These are phyloP conservation scores for Sisymbrium altissimum DNA, from an alignment of 345 rosid genomes.

Conservation along the genomic window DNA sequence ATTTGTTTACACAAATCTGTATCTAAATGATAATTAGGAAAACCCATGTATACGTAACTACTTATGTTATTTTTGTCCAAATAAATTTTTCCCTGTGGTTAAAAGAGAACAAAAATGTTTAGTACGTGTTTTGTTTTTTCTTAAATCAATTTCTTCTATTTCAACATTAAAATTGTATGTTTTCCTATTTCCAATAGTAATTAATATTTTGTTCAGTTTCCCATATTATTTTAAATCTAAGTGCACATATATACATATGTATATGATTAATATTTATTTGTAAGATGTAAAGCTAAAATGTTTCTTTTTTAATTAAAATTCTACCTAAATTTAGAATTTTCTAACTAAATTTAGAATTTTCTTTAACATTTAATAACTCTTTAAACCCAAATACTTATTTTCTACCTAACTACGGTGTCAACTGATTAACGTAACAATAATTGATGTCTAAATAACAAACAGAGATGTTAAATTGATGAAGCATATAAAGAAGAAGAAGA, in stretches of 20 bases:
- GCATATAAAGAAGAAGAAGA: not conserved
- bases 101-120: not conserved
- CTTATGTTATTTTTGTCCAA: not conserved
- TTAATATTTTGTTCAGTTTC: not conserved
- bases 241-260: not conserved
- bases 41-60: not conserved
- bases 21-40: not conserved
- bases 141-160: not conserved
- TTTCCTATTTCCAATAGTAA: not conserved
- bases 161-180: not conserved
- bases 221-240: not conserved
- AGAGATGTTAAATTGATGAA: not conserved
- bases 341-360: no score
- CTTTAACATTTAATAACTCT: no score
- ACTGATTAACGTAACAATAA: no score
- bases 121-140: not conserved
- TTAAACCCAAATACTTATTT: no score
- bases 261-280: not conserved
- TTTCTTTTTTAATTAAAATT: no score
- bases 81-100: not conserved
- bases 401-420: no score
- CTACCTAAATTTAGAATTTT: no score
- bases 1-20: not conserved
- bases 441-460: no score
- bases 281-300: not conserved